These are phyloP conservation scores for Lolium perenne DNA, from an alignment of 176 grass and related monocot genomes.

Conservation along the genomic window DNA sequence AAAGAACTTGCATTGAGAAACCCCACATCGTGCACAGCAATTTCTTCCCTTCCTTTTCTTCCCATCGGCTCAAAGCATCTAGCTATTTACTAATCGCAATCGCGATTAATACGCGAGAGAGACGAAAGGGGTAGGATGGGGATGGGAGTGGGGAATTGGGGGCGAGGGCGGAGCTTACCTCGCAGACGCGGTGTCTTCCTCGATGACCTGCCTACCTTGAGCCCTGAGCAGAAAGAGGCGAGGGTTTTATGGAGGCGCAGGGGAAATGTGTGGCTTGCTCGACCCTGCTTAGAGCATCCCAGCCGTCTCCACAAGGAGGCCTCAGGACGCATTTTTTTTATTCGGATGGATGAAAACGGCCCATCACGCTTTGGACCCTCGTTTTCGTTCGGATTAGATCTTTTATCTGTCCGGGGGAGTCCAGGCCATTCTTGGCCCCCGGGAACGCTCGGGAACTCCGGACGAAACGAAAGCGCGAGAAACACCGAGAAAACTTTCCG, in stretches of 20 bases:
- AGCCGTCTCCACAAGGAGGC: no score
- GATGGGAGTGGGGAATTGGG: neutral
- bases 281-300: neutral
- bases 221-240: neutral
- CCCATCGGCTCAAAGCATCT: no score
- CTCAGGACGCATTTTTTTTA: no score
- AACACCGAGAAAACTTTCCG: no score
- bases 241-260: constrained; percentile 21
- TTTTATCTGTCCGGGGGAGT: no score
- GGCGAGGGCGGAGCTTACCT: neutral
- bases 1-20: neutral
- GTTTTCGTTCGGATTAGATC: no score
- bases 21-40: neutral
- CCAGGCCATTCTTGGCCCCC: no score
- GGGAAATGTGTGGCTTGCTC: neutral
- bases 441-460: no score
- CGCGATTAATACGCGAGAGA: neutral
- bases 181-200: neutral
- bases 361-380: no score
- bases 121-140: neutral
- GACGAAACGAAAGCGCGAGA: no score
- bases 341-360: no score
- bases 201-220: neutral
- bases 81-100: neutral
- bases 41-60: no score